Percentiles rank a stretch among this genome's conserved stretches.
Evolutionary conservation across 768 basidiomycete species (phyloP).

Genomic region (Xanthoconium purpureum): DNA sequence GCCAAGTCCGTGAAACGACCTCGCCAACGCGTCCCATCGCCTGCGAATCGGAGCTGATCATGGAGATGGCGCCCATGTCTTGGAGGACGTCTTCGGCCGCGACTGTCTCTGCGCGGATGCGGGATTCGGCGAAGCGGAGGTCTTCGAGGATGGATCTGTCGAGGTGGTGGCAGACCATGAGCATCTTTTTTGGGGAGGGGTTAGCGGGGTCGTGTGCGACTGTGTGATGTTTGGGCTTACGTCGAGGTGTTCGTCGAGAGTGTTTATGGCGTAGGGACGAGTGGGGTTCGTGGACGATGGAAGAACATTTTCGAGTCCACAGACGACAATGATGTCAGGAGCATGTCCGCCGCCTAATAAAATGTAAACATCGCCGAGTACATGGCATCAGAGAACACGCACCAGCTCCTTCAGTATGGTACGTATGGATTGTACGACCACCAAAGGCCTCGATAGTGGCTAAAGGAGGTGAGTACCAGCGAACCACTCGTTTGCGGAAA

Average conservation of each 20-base stretch:
- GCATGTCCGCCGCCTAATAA: constrained; percentile 85
- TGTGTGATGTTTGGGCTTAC: constrained; percentile 46
- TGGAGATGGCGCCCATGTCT: constrained; percentile 90
- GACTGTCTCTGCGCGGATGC: constrained; percentile 94
- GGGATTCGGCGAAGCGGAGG: constrained; percentile 92
- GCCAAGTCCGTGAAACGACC: constrained; percentile 89
- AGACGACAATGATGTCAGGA: constrained; percentile 98
- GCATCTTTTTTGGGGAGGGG: constrained; percentile 60
- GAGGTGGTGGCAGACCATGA: constrained; percentile 99
- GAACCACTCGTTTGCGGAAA: neutral
- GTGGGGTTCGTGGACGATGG: constrained; percentile 98
- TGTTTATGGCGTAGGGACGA: constrained; percentile 86
- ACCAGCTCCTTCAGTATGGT: constrained; percentile 96
- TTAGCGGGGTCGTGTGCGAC: neutral
- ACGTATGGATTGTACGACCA: constrained; percentile 90
- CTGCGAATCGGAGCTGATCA: constrained; percentile 95
- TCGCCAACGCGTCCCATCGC: constrained; percentile 99
- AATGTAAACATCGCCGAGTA: neutral
- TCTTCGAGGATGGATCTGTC: constrained; percentile 91
- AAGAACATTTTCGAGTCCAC: constrained; percentile 82
- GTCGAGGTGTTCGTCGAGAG: constrained; percentile 95
- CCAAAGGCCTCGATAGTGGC: constrained; percentile 90
- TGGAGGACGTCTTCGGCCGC: constrained; percentile 97
- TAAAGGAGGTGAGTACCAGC: constrained; percentile 27
- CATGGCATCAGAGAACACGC: neutral